Evolutionary conservation across 2,329 filamentous ascomycete species (phyloP).

Genomic region (Didymella exigua): DNA sequence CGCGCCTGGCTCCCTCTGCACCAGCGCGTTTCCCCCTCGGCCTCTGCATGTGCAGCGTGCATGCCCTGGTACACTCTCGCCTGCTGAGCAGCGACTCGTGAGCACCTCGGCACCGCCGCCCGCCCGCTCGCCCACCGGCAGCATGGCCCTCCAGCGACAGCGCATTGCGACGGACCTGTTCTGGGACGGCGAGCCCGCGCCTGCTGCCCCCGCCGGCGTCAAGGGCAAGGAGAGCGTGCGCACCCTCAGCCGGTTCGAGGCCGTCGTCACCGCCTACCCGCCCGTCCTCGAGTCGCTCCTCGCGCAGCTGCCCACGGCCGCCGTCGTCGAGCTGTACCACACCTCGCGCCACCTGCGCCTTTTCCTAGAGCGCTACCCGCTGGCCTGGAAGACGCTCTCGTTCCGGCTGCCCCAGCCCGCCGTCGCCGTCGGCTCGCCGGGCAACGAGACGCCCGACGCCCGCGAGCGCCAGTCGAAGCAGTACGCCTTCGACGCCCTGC

Average conservation of each 20-base stretch:
- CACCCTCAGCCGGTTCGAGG: conserved; percentile 55
- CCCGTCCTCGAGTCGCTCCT: conserved; percentile 65
- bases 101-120: conserved; percentile 17
- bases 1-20: conserved; percentile 13
- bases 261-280: conserved; percentile 61
- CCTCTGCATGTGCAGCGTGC: conserved; percentile 39
- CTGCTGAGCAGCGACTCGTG: conserved; percentile 32
- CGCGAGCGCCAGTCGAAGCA: conserved; percentile 59
- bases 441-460: conserved; percentile 49
- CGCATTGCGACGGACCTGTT: conserved; percentile 21
- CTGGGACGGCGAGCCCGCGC: conserved; percentile 19
- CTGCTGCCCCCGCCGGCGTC: background rate
- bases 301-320: conserved; percentile 61
- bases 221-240: background rate
- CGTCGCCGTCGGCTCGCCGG: conserved; percentile 44
- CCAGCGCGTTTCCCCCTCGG: background rate
- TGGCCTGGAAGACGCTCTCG: conserved; percentile 65
- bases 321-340: conserved; percentile 64
- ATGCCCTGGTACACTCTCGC: conserved; percentile 37
- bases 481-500: conserved; percentile 63
- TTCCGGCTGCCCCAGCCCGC: conserved; percentile 59
- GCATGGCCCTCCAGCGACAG: background rate
- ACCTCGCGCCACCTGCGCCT: conserved; percentile 61
- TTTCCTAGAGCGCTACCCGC: conserved; percentile 62
- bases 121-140: conserved; percentile 18